Evolutionary conservation across 345 rosid species (phyloP).

Genomic region (Lenwebbia sp.): DNA sequence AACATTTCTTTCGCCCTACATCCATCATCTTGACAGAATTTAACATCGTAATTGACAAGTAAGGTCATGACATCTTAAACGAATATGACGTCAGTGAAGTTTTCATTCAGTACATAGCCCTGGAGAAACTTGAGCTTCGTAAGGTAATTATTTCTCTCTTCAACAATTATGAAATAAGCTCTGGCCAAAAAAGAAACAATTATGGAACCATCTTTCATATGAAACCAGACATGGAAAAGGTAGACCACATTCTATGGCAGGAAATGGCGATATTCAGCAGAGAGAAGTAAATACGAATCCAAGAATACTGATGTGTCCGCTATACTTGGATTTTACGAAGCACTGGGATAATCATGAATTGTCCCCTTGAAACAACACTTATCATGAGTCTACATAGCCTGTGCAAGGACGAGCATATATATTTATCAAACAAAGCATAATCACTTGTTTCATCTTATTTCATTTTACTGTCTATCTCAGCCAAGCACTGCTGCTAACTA

Average conservation of each 20-base stretch:
- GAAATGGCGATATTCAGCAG: background rate
- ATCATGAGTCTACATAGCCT: background rate
- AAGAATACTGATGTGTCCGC: background rate
- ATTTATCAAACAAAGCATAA: too few relatives aligned
- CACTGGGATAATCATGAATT: background rate
- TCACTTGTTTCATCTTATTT: background rate
- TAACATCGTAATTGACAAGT: background rate
- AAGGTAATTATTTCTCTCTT: background rate
- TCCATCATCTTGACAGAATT: background rate
- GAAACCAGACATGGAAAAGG: background rate
- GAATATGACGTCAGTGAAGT: background rate
- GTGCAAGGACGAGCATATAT: background rate
- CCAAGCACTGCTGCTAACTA: background rate
- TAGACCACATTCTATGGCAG: background rate
- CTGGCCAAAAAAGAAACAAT: background rate
- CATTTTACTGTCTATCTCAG: background rate
- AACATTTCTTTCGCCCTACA: background rate
- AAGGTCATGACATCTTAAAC: background rate
- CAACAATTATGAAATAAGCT: background rate
- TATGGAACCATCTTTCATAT: background rate
- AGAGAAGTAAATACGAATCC: background rate
- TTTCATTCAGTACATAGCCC: background rate
- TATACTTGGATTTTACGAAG: background rate
- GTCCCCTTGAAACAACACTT: background rate
- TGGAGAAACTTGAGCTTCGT: background rate